Conservation (phyloP, 257 asterid genomes). For the Coffea eugenioides region DNA sequence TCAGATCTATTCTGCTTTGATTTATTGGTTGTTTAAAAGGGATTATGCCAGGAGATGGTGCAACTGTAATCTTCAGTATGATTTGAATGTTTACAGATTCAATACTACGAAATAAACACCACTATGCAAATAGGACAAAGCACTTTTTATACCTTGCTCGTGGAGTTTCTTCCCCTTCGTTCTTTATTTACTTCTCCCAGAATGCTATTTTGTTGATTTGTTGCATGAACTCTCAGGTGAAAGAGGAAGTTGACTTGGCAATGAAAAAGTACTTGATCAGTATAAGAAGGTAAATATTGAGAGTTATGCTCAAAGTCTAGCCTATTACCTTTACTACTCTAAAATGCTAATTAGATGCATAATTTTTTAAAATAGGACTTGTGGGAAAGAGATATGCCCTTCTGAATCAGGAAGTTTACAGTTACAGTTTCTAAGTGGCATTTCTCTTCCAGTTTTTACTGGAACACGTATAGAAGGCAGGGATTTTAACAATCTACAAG, state of each 20-base stretch:
- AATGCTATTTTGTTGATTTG: slow-evolving; percentile 8
- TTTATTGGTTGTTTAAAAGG: background rate
- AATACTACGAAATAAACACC: background rate
- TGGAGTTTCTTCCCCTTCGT: background rate
- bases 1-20: too few relatives aligned
- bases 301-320: background rate
- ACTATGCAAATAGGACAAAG: background rate
- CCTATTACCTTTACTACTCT: background rate
- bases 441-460: slow-evolving; percentile 80
- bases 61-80: background rate
- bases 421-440: slow-evolving; percentile 46
- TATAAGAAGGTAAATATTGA: slow-evolving; percentile 50
- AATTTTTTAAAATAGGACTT: slow-evolving; percentile 39
- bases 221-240: slow-evolving; percentile 56
- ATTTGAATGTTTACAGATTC: background rate
- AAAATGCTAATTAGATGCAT: slow-evolving; percentile 3
- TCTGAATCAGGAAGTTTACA: slow-evolving; percentile 60
- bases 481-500: slow-evolving; percentile 50
- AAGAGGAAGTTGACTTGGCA: slow-evolving; percentile 93
- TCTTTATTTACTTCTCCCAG: background rate
- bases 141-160: background rate
- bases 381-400: slow-evolving; percentile 52
- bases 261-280: slow-evolving; percentile 56
- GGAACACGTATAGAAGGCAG: slow-evolving; percentile 87
- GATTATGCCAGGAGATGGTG: background rate